Evolutionary conservation across 1,284 basidiomycete species (phyloP), one percentile per base, ranked within the genome.

Genomic region (Grifola frondosa): DNA sequence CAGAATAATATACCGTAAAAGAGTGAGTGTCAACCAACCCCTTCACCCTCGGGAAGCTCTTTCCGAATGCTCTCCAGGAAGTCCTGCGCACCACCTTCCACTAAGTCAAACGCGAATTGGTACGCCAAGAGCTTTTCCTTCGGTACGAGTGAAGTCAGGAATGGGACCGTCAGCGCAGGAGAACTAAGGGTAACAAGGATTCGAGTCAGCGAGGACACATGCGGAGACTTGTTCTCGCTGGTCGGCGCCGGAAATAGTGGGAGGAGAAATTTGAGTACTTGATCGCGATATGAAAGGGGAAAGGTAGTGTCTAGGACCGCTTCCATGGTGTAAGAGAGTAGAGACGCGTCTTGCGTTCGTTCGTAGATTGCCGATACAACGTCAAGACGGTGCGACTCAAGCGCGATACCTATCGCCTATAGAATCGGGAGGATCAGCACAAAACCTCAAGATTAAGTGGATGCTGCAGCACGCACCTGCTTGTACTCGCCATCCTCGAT

Each of bases 31-130:
- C n/a, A n/a, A 64, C 72, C 52, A 58, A 85, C 86, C 58, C 74
- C 71, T 49, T 80, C 73, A 29, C 81, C 85, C 49, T 80, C 76
- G 21, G 84, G 85, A 15, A 88, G 66, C 24, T 78, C 77, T 40
- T 62, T 78, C 46, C 78, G 74, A 29, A 95, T 72, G 29, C 72
- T 79, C 58, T 91, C 88, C 36, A 97, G 70, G 68, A 93, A 97
- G 59, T 93, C 92, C 62, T 95, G 92, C 2, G 90, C 82, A 2
- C 91, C 94, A 33, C 93, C 91, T 67, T 97, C 93, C 13, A 88
- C 88, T 39, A 97, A 70, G 65, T 97, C 95, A 60, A 97, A 97
- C 0, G 88, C 91, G 60, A 97, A 84, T 62, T 98, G 95, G 63
- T 92, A 96, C 3, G 91, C 92, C 25, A 94, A 73, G 5, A 92